Evolutionary conservation across 495 filamentous ascomycete species (phyloP).

Genomic region (Clohesyomyces aquaticus): DNA sequence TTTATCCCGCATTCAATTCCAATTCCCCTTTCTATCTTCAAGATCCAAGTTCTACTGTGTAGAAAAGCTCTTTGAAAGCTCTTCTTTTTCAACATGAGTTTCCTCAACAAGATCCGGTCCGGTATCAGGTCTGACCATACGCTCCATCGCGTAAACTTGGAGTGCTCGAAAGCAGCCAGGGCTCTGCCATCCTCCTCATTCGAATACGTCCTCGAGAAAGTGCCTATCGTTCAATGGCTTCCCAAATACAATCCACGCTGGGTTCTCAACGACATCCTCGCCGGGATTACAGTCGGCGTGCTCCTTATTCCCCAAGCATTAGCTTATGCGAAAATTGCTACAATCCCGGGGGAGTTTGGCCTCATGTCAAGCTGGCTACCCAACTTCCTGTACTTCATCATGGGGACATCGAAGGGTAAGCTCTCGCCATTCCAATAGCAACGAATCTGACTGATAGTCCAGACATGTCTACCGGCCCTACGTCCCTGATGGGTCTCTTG

Average conservation of each 20-base stretch:
- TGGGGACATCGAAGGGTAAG: constrained; percentile 61
- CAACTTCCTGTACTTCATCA: constrained; percentile 54
- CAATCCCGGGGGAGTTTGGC: constrained; percentile 76
- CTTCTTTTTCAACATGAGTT: too few species aligned
- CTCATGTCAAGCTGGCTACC: constrained; percentile 60
- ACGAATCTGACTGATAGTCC: constrained; percentile 6
- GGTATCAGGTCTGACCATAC: constrained; percentile 13
- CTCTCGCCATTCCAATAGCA: neutral
- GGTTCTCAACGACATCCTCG: constrained; percentile 84
- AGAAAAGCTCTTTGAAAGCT: too few species aligned
- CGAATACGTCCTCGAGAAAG: constrained; percentile 55
- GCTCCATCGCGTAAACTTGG: constrained; percentile 4
- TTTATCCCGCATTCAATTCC: too few species aligned
- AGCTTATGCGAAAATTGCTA: constrained; percentile 88
- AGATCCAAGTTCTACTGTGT: too few species aligned
- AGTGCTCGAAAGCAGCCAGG: constrained; percentile 16
- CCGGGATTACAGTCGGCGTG: constrained; percentile 92
- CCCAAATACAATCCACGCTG: constrained; percentile 83
- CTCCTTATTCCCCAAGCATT: constrained; percentile 96
- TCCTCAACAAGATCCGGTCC: neutral
- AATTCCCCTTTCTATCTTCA: too few species aligned
- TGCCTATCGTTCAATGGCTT: constrained; percentile 90
- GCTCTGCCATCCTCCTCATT: constrained; percentile 43
- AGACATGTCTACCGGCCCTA: constrained; percentile 58
- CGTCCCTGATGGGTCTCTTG: constrained; percentile 56